Evolutionary conservation across 192 early-diverging fungal species (phyloP).

Genomic region (Coemansia sp.): DNA sequence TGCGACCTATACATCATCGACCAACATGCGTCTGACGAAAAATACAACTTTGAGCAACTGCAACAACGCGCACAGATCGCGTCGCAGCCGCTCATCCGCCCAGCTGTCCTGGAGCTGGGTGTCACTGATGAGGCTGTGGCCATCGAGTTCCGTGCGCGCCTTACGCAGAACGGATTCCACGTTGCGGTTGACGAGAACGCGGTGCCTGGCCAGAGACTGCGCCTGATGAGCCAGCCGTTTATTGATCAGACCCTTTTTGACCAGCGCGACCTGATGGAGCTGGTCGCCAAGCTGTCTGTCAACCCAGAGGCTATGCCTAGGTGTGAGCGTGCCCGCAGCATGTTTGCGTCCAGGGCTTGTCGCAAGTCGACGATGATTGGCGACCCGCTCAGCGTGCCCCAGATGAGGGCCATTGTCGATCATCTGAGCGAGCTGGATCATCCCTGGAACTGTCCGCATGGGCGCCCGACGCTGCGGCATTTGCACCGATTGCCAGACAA

Average conservation of each 20-base stretch:
- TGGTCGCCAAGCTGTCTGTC: slow-evolving; percentile 35
- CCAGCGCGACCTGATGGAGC: slow-evolving; percentile 51
- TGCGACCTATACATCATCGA: slow-evolving; percentile 86
- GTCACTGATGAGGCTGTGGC: slow-evolving; percentile 77
- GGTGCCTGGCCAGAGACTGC: slow-evolving; percentile 58
- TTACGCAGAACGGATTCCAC: slow-evolving; percentile 82
- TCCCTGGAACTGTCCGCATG: slow-evolving; percentile 99
- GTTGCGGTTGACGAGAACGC: slow-evolving; percentile 60
- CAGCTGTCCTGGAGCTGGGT: slow-evolving; percentile 64
- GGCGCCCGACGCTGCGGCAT: slow-evolving; percentile 92
- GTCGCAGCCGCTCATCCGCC: slow-evolving; percentile 71
- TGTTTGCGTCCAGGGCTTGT: slow-evolving; percentile 92
- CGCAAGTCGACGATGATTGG: slow-evolving; percentile 92
- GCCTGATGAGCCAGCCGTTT: slow-evolving; percentile 69
- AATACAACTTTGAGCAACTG: slow-evolving; percentile 89
- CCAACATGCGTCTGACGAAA: slow-evolving; percentile 98
- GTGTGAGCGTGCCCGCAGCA: slow-evolving; percentile 64
- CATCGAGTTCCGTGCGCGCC: slow-evolving; percentile 61
- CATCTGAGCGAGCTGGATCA: slow-evolving; percentile 85
- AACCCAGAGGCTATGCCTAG: slow-evolving; percentile 58
- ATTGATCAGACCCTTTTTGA: slow-evolving; percentile 74
- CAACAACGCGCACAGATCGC: slow-evolving; percentile 62
- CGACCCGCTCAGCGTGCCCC: slow-evolving; percentile 59
- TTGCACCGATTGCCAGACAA: slow-evolving; percentile 53
- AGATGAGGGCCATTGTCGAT: slow-evolving; percentile 78